These are phyloP conservation scores for Fomes fomentarius DNA, from an alignment of 1,284 basidiomycete species.

Conservation along the genomic window DNA sequence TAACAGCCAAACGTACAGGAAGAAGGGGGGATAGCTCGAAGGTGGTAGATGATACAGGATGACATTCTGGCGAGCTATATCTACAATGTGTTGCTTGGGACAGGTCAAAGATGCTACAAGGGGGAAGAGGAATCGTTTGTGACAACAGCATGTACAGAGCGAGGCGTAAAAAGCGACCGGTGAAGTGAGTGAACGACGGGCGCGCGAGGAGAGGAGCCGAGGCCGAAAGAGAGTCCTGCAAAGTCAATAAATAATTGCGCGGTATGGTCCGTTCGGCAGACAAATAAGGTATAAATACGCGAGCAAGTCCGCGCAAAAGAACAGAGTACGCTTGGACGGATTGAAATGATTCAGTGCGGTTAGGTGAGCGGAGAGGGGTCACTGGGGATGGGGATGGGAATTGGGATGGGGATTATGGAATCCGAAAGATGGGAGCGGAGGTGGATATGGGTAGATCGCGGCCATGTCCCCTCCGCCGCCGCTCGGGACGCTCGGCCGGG, in stretches of 20 bases:
- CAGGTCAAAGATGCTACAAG: slow-evolving; percentile 5
- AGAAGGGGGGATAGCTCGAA: neutral
- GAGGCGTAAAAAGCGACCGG: slow-evolving; percentile 2
- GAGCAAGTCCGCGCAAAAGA: neutral
- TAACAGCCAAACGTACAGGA: neutral
- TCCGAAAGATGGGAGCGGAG: slow-evolving; percentile 12
- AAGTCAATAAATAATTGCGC: slow-evolving; percentile 13
- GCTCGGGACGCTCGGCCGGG: slow-evolving; percentile 5
- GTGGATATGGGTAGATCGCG: slow-evolving; percentile 11
- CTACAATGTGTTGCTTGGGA: slow-evolving; percentile 22
- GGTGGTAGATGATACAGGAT: slow-evolving; percentile 26
- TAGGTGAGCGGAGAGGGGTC: too few species aligned
- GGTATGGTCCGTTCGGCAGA: slow-evolving; percentile 1
- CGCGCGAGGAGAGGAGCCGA: slow-evolving; percentile 3
- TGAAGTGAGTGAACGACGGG: slow-evolving; percentile 17
- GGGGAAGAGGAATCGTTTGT: neutral
- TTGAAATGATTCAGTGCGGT: too few species aligned
- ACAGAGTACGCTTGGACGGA: neutral
- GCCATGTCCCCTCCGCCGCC: slow-evolving; percentile 1
- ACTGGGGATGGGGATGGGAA: neutral
- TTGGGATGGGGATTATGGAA: slow-evolving; percentile 1
- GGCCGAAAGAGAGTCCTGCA: slow-evolving; percentile 1
- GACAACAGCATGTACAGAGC: slow-evolving; percentile 14
- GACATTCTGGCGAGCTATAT: slow-evolving; percentile 23
- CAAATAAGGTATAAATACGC: slow-evolving; percentile 19